phyloP scores from a whole-genome alignment of 257 asterid genomes.

The Solanum virginianum region DNA sequence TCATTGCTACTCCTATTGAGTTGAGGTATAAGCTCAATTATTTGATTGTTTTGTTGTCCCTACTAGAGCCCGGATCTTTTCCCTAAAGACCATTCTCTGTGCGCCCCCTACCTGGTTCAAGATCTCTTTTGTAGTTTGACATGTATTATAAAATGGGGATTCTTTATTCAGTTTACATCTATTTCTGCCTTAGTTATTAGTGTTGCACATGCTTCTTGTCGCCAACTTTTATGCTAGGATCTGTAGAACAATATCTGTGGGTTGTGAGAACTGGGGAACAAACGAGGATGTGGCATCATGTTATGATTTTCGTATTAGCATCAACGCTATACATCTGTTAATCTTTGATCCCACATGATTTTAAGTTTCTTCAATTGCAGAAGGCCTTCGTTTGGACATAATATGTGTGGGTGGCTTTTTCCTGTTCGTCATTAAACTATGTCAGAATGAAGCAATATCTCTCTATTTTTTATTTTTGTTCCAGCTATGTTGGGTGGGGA shows the following conservation, averaged over 20 bases:
- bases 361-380: not conserved
- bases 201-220: not conserved
- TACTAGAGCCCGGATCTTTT: not conserved
- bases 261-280: not conserved
- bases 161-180: not conserved
- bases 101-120: not conserved
- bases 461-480: not conserved
- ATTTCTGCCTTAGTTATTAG: not conserved
- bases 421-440: not conserved
- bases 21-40: conserved; percentile 31
- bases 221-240: not conserved
- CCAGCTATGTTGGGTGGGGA: not conserved
- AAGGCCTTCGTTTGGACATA: not conserved
- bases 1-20: conserved; percentile 81
- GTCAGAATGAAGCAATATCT: not conserved
- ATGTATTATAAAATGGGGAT: not conserved
- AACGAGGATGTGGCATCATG: not conserved
- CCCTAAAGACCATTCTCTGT: not conserved
- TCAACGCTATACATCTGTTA: not conserved
- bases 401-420: not conserved
- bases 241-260: not conserved
- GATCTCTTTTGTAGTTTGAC: not conserved
- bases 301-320: not conserved
- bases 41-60: not conserved
- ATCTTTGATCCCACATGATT: not conserved